Conservation (phyloP, 2,329 filamentous ascomycete species). For the Penicillium nordicum region DNA sequence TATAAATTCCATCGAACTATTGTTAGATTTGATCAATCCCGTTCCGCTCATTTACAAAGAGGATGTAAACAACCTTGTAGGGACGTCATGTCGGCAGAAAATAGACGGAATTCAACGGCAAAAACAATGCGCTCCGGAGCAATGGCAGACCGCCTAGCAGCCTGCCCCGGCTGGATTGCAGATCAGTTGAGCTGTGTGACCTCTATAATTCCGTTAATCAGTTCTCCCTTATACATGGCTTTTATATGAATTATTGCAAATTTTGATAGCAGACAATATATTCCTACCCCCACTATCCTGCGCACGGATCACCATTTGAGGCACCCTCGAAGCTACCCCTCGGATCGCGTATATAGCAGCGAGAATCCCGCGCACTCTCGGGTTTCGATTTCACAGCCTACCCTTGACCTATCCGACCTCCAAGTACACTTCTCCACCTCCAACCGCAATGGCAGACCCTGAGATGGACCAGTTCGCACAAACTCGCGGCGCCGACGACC, state of each 20-base stretch:
- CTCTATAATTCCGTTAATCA: neutral
- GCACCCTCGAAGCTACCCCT: slow-evolving; percentile 21
- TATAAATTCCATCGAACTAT: neutral
- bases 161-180: neutral
- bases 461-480: slow-evolving; percentile 49
- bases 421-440: neutral
- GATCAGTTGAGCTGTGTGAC: neutral
- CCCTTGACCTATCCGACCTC: neutral
- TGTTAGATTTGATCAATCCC: too few species aligned
- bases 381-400: neutral
- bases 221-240: neutral
- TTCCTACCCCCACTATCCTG: slow-evolving; percentile 7
- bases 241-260: neutral
- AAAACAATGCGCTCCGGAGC: neutral
- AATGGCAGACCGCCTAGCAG: slow-evolving; percentile 1
- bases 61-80: neutral
- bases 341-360: slow-evolving; percentile 15
- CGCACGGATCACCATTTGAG: slow-evolving; percentile 24
- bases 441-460: slow-evolving; percentile 15
- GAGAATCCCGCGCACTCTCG: slow-evolving; percentile 6
- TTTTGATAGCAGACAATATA: neutral
- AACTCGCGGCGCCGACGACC: slow-evolving; percentile 49
- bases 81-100: slow-evolving; percentile 14
- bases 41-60: too few species aligned
- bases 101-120: slow-evolving; percentile 1